Base-by-base conservation (phyloP, 2,329 filamentous ascomycete genomes). In the Xylariaceae sp. region DNA sequence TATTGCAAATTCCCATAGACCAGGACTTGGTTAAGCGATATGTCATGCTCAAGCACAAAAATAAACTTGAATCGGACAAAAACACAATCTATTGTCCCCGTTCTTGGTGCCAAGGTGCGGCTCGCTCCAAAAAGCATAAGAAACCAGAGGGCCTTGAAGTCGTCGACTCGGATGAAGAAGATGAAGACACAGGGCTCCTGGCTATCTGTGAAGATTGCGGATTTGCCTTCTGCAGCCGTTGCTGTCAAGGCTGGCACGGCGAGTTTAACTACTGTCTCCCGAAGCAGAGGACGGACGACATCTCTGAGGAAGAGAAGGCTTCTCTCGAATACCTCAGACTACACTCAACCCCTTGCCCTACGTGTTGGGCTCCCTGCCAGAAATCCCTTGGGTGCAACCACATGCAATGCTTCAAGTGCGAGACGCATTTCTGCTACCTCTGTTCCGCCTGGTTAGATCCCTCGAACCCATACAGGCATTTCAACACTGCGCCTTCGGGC, bases 371-470 rank as follows among this genome's bases (percentile, higher is more conserved):
- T 1, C 89, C 89, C 0, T 87, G 86, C 19, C 89, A 96, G 68
- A 99, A 99, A 76, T 89, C 87, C 1, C 85, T 89, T 66, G 94
- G 94, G 37, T 99, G 94, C 77, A 96, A 96, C 71, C 92, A 96
- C 71, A 97, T 97, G 91, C 88, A 86, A 47, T 96, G 92, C 72
- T 89, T 87, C 69, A 85, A 89, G 59, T 99, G 94, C 75, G 79
- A 86, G 48, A 88, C 89, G 2, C 92, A 97, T 70, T 97, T 96
- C 69, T 99, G 94, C 74, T 97, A 97, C 63, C 80, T 97, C 1
- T 97, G 94, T 67, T 87, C 87, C 0, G 80, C 85, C n/a, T 97
- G 89, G 88, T 78, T 99, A 40, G 80, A 86, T 52, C 83, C 88
- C 0, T 77, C 74, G 16, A 94, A 96, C 62, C 92, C 92, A 1